Base-by-base conservation (phyloP, 192 early-diverging fungal genomes). In the Linnemannia schmuckeri region DNA sequence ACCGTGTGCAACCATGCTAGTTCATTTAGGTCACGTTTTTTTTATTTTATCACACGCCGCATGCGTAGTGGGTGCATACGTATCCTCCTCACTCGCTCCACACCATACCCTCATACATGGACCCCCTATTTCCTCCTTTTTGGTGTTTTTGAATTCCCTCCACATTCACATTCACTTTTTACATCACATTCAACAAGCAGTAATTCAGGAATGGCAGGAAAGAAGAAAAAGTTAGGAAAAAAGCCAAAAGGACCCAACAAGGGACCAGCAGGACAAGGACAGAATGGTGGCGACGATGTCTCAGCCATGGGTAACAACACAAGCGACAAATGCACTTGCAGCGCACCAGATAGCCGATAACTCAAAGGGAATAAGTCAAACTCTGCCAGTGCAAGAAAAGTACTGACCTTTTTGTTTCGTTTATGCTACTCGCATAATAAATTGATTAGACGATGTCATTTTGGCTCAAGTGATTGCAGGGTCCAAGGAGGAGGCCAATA, bases 221-320 rank as follows among this genome's bases (percentile, higher is more conserved):
- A 82, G 30, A 82, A 82, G 81, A 82, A 77, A 66, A 82, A 77
- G 55, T 10, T 52, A 22, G 30, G 10, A 20, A 82, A 82, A 35
- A 83, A 83, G 57, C 0, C 20, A 27, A 83, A 78, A 20, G 46
- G 20, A 55, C 7, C 46, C 33, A 47, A 9, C 47, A 47, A 46
- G 46, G 75, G 49, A 46, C 44, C 44, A 46, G 44, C 44, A 15
- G 44, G 35, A n/a, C 74, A 15, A 22, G 37, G 42, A n/a, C 6
- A 18, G 20, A 42, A 69, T 57, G 38, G 68, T 3, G 42, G 30
- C 33, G 70, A 66, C 55, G 49, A 72, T 27, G 41, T 66, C 27
- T 66, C 61, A 15, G 61, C 61, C n/a, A 66, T 33, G 30, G 61
- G 61, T 66, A 66, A 66, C 12, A 15, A 66, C 30, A 30, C 30